Evolutionary conservation across 495 filamentous ascomycete species (phyloP).

Genomic region (Trichocladium uniseriatum): DNA sequence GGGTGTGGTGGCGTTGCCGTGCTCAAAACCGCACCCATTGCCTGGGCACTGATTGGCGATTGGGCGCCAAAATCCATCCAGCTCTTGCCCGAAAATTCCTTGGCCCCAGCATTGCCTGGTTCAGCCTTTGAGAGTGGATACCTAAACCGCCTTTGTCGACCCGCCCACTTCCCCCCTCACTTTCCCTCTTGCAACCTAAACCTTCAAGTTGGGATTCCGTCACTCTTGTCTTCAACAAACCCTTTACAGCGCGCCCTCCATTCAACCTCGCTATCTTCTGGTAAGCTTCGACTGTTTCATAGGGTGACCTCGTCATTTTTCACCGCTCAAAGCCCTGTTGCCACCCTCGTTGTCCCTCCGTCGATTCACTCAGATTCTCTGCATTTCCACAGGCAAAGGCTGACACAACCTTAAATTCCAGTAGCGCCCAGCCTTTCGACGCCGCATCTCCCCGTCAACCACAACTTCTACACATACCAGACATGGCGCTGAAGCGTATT

Average conservation of each 20-base stretch:
- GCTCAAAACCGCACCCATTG: background rate
- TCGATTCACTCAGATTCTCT: slow-evolving; percentile 23
- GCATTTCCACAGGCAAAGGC: slow-evolving; percentile 20
- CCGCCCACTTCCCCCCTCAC: slow-evolving; percentile 17
- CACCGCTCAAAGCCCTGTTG: background rate
- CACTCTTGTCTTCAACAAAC: slow-evolving; percentile 9
- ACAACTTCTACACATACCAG: slow-evolving; percentile 29
- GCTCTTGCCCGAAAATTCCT: slow-evolving; percentile 22
- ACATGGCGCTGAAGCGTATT: slow-evolving; percentile 98
- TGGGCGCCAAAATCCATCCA: slow-evolving; percentile 13
- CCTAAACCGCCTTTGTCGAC: slow-evolving; percentile 22
- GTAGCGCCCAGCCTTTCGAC: slow-evolving; percentile 12
- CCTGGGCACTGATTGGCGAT: slow-evolving; percentile 10
- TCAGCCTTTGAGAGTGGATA: slow-evolving; percentile 13
- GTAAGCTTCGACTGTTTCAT: slow-evolving; percentile 11
- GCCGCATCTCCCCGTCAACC: slow-evolving; percentile 9
- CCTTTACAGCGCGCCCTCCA: background rate
- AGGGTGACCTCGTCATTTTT: background rate
- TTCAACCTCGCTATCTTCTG: background rate
- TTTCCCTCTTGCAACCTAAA: slow-evolving; percentile 23
- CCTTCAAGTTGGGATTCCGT: slow-evolving; percentile 12
- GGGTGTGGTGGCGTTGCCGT: background rate
- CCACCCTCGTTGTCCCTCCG: background rate
- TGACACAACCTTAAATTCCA: slow-evolving; percentile 26
- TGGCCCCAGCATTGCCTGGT: slow-evolving; percentile 9